Evolutionary conservation across 2,329 filamentous ascomycete genomes (phyloP).

Genomic region (Beauveria asiatica): DNA sequence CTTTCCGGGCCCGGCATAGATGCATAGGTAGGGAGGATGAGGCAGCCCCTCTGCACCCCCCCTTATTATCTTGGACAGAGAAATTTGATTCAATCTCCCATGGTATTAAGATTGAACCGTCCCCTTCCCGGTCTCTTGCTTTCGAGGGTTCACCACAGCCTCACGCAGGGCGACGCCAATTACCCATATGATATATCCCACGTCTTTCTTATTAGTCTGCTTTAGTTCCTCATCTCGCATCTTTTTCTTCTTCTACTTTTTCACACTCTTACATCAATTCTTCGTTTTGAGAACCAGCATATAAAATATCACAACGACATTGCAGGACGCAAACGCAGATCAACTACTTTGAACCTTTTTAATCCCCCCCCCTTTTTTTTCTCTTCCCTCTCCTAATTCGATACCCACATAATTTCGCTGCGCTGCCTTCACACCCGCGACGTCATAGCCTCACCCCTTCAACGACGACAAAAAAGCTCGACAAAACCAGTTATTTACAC

Average conservation of each 20-base stretch:
- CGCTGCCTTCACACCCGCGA: conserved; percentile 1
- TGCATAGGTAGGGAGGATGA: neutral
- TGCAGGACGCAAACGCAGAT: neutral
- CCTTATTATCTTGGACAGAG: neutral
- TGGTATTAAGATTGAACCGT: conserved; percentile 3
- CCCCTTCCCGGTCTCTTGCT: neutral
- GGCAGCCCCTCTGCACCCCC: neutral
- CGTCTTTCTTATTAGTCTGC: neutral
- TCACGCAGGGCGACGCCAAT: neutral
- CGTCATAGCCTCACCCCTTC: conserved; percentile 10
- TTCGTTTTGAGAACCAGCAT: neutral
- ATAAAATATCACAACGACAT: neutral
- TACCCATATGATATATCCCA: neutral
- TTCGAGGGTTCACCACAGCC: neutral
- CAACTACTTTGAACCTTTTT: neutral
- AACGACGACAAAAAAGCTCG: neutral
- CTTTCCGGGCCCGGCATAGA: neutral
- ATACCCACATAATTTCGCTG: neutral
- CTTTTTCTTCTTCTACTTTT: neutral
- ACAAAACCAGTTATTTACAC: neutral
- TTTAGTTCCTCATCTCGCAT: neutral
- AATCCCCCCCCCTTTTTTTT: neutral
- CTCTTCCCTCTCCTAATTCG: neutral
- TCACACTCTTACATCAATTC: neutral
- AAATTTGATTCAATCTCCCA: conserved; percentile 9